A percentile compares a stretch with the other conserved stretches of the same genome.
Evolutionary conservation across 305 asterid species (phyloP).

Genomic region (Rubia tinctorum): DNA sequence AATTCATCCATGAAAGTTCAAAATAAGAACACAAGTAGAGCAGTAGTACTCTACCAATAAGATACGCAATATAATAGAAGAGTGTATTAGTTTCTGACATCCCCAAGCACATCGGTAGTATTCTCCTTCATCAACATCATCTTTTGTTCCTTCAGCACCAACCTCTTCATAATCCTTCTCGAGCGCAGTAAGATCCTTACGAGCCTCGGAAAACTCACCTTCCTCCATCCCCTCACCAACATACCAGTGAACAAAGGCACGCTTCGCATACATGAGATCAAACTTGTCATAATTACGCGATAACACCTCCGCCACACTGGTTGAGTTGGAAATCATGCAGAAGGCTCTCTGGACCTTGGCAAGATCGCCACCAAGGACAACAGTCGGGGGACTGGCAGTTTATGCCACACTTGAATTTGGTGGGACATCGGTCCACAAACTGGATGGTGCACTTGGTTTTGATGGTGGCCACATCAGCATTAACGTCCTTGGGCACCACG

Average conservation of each 20-base stretch:
- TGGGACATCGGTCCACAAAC: conserved; percentile 27
- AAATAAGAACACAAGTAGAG: no score
- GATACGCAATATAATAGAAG: no score
- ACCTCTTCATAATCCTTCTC: conserved; percentile 29
- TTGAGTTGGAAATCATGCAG: conserved; percentile 24
- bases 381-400: conserved; percentile 26
- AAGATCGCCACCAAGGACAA: conserved; percentile 26
- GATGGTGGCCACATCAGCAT: conserved; percentile 30
- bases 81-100: no score
- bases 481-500: conserved; percentile 26
- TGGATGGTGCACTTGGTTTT: conserved; percentile 30
- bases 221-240: conserved; percentile 31
- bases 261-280: conserved; percentile 26
- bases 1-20: no score
- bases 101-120: conserved; percentile 7
- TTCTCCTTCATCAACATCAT: conserved; percentile 24
- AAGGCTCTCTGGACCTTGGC: conserved; percentile 10
- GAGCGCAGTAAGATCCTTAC: conserved; percentile 24
- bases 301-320: conserved; percentile 28
- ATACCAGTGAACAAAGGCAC: conserved; percentile 30
- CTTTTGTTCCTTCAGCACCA: conserved; percentile 27
- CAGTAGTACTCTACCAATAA: no score
- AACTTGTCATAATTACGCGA: conserved; percentile 26
- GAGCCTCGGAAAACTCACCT: conserved; percentile 30
- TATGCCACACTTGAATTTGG: conserved; percentile 29